Percentiles rank a stretch among this genome's conserved stretches.
Evolutionary conservation across 495 filamentous ascomycete species (phyloP).

Genomic region (Symbiotaphrina buchneri): DNA sequence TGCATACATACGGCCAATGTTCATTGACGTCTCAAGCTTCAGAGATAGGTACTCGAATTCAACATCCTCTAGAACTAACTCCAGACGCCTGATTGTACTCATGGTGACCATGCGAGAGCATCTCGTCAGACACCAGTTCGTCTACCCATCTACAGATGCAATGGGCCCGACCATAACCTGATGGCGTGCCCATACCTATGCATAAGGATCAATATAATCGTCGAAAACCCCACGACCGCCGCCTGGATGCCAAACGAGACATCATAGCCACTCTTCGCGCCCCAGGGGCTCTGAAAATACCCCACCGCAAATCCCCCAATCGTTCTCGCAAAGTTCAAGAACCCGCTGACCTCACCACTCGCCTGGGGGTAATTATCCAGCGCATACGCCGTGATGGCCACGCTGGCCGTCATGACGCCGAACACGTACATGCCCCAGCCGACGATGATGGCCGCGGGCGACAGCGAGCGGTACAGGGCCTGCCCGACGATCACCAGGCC

Average conservation of each 20-base stretch:
- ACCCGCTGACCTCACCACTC: constrained; percentile 17
- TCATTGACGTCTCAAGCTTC: no score
- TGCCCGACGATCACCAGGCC: constrained; percentile 8
- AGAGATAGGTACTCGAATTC: no score
- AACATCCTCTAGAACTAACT: no score
- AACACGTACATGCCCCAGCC: constrained; percentile 10
- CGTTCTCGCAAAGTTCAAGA: constrained; percentile 21
- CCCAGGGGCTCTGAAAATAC: constrained; percentile 24
- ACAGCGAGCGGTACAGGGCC: constrained; percentile 6
- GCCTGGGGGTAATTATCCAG: constrained; percentile 22
- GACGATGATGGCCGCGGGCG: constrained; percentile 6
- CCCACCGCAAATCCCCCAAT: constrained; percentile 21
- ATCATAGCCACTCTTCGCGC: constrained; percentile 15
- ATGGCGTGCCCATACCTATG: no score
- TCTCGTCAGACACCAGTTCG: no score
- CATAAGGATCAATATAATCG: no score
- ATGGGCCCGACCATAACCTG: no score
- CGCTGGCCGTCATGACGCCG: constrained; percentile 6
- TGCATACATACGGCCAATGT: no score
- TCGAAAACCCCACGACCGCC: constrained; percentile 17
- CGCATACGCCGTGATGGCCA: constrained; percentile 9
- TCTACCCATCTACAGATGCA: no score
- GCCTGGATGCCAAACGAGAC: constrained; percentile 22
- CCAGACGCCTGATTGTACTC: no score
- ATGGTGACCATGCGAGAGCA: no score